These are phyloP conservation scores for Coemansia sp. DNA, from an alignment of 192 early-diverging fungal genomes.

Conservation along the genomic window DNA sequence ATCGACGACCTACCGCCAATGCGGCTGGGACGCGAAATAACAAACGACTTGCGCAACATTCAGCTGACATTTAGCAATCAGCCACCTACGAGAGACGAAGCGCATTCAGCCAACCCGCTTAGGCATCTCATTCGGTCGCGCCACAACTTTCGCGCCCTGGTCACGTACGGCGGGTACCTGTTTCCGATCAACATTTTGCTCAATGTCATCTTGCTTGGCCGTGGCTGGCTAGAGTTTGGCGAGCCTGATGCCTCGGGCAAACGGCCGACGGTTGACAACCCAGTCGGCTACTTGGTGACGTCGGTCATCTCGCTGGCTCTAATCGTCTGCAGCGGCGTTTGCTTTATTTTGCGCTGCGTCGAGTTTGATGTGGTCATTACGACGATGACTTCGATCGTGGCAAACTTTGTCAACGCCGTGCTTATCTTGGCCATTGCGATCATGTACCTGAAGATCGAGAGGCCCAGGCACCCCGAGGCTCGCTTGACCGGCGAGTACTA, in stretches of 20 bases:
- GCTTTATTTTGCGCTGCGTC: slow-evolving; percentile 54
- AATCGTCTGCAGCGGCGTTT: slow-evolving; percentile 44
- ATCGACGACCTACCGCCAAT: slow-evolving; percentile 43
- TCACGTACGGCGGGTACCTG: slow-evolving; percentile 53
- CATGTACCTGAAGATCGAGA: slow-evolving; percentile 42
- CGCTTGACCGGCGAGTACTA: slow-evolving; percentile 53
- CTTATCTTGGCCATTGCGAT: slow-evolving; percentile 50
- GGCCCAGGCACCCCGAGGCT: slow-evolving; percentile 43
- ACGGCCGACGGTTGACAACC: slow-evolving; percentile 31
- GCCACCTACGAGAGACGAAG: not conserved
- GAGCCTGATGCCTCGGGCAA: slow-evolving; percentile 11
- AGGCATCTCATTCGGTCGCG: slow-evolving; percentile 43
- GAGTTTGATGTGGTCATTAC: slow-evolving; percentile 51
- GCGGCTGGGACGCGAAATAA: slow-evolving; percentile 36
- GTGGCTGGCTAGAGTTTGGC: slow-evolving; percentile 48
- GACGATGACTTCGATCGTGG: slow-evolving; percentile 28
- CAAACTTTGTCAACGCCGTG: slow-evolving; percentile 48
- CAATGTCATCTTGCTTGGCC: slow-evolving; percentile 52
- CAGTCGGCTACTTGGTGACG: slow-evolving; percentile 40
- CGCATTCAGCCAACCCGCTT: slow-evolving; percentile 24
- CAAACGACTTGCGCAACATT: slow-evolving; percentile 52
- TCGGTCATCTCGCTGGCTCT: slow-evolving; percentile 49
- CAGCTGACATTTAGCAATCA: slow-evolving; percentile 44
- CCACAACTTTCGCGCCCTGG: slow-evolving; percentile 56
- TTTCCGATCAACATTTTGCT: slow-evolving; percentile 55